Evolutionary conservation across 805 yeast species (phyloP).

Genomic region (Saturnispora quitensis): DNA sequence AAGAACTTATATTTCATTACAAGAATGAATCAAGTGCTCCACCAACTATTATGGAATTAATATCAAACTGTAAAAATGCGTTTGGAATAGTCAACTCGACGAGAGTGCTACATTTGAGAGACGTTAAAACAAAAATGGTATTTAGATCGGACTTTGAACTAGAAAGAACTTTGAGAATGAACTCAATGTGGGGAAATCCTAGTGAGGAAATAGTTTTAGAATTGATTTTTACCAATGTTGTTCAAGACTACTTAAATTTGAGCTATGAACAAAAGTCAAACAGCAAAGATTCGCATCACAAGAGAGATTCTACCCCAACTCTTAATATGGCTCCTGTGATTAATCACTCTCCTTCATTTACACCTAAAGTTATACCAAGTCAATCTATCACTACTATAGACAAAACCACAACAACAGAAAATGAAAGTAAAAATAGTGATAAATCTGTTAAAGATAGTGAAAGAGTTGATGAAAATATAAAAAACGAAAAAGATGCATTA

Average conservation of each 20-base stretch:
- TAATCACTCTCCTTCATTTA: not conserved
- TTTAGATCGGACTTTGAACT: constrained; percentile 39
- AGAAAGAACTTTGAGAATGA: constrained; percentile 32
- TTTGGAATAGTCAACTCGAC: constrained; percentile 44
- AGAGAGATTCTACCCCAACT: not conserved
- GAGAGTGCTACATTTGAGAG: constrained; percentile 29
- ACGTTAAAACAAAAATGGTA: constrained; percentile 23
- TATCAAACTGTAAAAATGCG: constrained; percentile 67
- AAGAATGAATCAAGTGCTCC: constrained; percentile 60
- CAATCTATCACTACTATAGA: not conserved
- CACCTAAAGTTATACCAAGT: not conserved
- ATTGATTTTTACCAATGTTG: constrained; percentile 24
- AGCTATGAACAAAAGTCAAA: constrained; percentile 18
- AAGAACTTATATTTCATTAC: constrained; percentile 55
- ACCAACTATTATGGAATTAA: constrained; percentile 70
- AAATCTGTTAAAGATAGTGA: not conserved
- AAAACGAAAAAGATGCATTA: not conserved
- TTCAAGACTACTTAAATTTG: constrained; percentile 23
- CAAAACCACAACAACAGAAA: not conserved
- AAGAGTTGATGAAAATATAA: not conserved
- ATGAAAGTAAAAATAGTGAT: not conserved
- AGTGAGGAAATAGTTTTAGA: constrained; percentile 31
- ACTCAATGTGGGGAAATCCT: constrained; percentile 13
- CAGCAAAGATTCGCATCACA: not conserved
- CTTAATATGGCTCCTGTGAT: not conserved